A percentile compares a stretch with the other conserved stretches of the same genome.
phyloP scores from a whole-genome alignment of 495 filamentous ascomycete species.

The Lasiosphaeria miniovina region DNA sequence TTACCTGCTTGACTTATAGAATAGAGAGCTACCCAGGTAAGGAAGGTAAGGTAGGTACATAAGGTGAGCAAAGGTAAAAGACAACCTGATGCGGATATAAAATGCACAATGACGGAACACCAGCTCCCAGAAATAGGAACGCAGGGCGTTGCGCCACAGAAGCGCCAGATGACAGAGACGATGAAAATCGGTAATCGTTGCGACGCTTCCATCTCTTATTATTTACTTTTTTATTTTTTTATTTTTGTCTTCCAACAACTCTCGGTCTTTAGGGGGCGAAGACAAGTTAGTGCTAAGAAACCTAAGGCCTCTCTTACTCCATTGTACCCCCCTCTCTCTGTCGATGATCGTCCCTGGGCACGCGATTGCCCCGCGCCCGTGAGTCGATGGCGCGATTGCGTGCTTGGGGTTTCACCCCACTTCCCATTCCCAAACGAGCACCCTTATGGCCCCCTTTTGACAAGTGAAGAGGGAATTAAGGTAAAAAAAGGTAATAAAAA shows the following conservation, averaged over 20 bases:
- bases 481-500: constrained; percentile 2
- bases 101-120: neutral
- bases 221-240: too few species aligned
- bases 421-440: constrained; percentile 17
- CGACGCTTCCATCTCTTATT: neutral
- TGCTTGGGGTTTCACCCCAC: constrained; percentile 32
- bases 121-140: neutral
- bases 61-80: too few species aligned
- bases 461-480: neutral
- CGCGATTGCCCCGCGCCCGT: constrained; percentile 25
- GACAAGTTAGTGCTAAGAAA: neutral
- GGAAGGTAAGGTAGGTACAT: too few species aligned
- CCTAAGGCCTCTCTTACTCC: neutral
- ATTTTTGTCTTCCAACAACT: too few species aligned
- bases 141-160: neutral
- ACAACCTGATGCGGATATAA: neutral
- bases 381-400: constrained; percentile 36
- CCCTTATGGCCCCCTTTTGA: constrained; percentile 8
- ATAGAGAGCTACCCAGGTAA: too few species aligned
- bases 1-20: too few species aligned
- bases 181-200: neutral
- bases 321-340: neutral
- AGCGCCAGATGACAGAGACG: neutral
- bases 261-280: too few species aligned
- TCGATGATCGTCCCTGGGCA: neutral